Base-by-base conservation (phyloP, 805 yeast species). In the Yamadazyma kitorensis region DNA sequence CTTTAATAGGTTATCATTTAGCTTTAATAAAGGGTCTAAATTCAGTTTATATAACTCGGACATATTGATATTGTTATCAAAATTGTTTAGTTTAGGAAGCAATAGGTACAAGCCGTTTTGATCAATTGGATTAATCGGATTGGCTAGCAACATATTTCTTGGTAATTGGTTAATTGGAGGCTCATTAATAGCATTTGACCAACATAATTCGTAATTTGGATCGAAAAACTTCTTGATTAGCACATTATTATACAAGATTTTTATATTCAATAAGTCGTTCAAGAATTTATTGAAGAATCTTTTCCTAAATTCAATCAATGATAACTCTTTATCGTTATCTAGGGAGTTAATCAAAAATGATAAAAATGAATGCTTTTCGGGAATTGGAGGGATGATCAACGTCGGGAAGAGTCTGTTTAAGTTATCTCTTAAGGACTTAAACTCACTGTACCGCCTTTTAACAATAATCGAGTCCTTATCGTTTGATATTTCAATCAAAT, bases 91-190 rank as follows among this genome's bases (percentile, higher is more conserved):
- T 17, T 61, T 48, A 1, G 81, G 80, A 12, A 76, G 45, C 28
- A 72, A 66, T 7, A 70, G 48, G 35, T 74, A 70, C 31, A 74
- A 64, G 2, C 81, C 79, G 47, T 73, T 74, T 23, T 74, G 79
- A 33, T 66, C 70, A 1, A 72, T 61, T 3, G 82, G 78, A 39
- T 72, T 54, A 22, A 66, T 47, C 2, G 80, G 76, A 20, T 76
- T 73, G 4, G 75, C 69, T 12, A 76, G 54, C 14, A 76, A 49
- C 23, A 72, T 52, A 29, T 73, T 72, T 31, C 67, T 63, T 3
- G 80, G 76, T 3, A 76, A 55, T 18, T 64, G 44, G 33, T 59
- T 64, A 7, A 60, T 60, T 2, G 73, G 73, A 2, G 72, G 70
- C 42, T 68, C 72, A 38, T 68, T 67, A 34, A 74, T 58, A 1